These are phyloP conservation scores for Fusarium sambucinum DNA, from an alignment of 2,329 filamentous ascomycete species.

Conservation along the genomic window DNA sequence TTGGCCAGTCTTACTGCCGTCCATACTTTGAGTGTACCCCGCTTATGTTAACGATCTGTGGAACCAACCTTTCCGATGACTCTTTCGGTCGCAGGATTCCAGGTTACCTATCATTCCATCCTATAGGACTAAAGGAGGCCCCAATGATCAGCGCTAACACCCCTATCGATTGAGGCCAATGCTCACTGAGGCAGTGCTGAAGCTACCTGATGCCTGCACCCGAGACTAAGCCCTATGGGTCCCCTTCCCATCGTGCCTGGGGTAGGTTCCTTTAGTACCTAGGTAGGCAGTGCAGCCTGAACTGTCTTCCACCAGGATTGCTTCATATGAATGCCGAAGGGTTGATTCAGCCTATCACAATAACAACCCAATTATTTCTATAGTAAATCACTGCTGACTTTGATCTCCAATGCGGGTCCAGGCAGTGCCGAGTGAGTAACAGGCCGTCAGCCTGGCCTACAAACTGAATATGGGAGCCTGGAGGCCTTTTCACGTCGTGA, in stretches of 20 bases:
- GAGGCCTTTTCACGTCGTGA: not conserved
- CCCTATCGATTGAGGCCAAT: not conserved
- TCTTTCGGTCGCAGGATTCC: not conserved
- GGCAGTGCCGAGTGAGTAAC: slow-evolving; percentile 35
- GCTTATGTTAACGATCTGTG: not conserved
- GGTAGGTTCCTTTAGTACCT: slow-evolving; percentile 1
- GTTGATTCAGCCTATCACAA: slow-evolving; percentile 4
- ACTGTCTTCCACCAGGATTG: slow-evolving; percentile 1
- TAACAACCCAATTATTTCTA: too few species aligned
- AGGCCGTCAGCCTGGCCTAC: slow-evolving; percentile 17
- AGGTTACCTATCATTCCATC: not conserved
- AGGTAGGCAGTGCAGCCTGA: slow-evolving; percentile 20
- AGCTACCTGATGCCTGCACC: slow-evolving; percentile 1
- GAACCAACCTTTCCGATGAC: slow-evolving; percentile 1
- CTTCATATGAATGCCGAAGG: slow-evolving; percentile 6
- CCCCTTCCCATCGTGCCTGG: slow-evolving; percentile 20
- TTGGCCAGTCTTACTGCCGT: not conserved
- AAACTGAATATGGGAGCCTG: not conserved
- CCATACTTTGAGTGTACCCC: not conserved
- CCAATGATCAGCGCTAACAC: not conserved
- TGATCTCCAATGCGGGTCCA: slow-evolving; percentile 1
- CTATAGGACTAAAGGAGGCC: not conserved
- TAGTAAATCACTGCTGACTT: not conserved
- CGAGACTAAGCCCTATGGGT: slow-evolving; percentile 18
- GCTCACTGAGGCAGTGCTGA: slow-evolving; percentile 2